Percentiles rank a stretch among this genome's conserved stretches.
Conservation (phyloP, 768 basidiomycete species). For the Cystofilobasidium ferigula region DNA sequence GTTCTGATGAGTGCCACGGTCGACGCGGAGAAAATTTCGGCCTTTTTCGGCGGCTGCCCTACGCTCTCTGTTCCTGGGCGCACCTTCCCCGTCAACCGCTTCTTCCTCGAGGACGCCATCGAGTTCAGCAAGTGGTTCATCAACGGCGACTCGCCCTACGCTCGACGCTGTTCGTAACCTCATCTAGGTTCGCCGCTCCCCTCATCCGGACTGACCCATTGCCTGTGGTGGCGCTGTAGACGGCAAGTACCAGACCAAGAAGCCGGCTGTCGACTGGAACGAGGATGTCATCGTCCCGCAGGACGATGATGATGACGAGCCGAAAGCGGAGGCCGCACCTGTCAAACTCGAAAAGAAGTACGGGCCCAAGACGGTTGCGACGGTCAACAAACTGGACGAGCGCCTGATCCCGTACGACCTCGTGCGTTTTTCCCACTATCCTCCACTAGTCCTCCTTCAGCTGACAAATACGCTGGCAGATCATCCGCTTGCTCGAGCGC, state of each 20-base stretch:
- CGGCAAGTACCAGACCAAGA: conserved; percentile 19
- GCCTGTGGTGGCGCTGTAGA: not conserved
- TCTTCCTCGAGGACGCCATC: conserved; percentile 74
- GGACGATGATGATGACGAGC: conserved; percentile 49
- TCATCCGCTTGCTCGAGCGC: conserved; percentile 66
- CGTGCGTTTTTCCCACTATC: not conserved
- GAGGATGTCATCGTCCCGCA: conserved; percentile 58
- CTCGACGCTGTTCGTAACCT: conserved; percentile 28
- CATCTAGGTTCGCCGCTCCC: not conserved
- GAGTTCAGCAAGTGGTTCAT: conserved; percentile 53
- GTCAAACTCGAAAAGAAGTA: conserved; percentile 60
- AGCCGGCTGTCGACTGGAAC: conserved; percentile 53
- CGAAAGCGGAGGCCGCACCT: conserved; percentile 33
- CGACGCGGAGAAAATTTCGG: conserved; percentile 61
- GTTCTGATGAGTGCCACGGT: conserved; percentile 95
- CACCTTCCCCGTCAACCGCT: conserved; percentile 80
- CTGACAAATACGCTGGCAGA: conserved; percentile 31
- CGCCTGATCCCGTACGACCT: conserved; percentile 83
- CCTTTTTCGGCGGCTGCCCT: conserved; percentile 72
- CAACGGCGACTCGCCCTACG: conserved; percentile 65
- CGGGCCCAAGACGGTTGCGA: conserved; percentile 58
- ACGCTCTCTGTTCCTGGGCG: conserved; percentile 80
- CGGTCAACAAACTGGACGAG: conserved; percentile 76
- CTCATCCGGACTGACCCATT: not conserved
- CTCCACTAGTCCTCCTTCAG: not conserved